phyloP scores from a whole-genome alignment of 164 flowering plant species.

The Tinospora cordifolia region DNA sequence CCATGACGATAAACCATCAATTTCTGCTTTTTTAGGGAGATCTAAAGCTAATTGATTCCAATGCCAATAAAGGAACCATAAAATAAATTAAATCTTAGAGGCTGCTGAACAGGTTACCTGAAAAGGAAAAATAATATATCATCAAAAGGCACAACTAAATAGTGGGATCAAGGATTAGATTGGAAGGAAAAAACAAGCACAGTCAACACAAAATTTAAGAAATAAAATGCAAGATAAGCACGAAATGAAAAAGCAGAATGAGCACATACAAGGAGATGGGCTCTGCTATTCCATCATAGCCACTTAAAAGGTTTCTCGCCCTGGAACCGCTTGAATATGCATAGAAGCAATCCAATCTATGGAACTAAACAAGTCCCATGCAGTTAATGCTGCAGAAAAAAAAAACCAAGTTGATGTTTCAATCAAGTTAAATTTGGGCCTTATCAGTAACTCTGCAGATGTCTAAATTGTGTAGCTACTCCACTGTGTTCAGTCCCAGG shows the following conservation, averaged over 20 bases:
- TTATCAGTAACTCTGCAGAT: neutral
- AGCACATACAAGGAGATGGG: constrained; percentile 4
- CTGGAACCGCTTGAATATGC: neutral
- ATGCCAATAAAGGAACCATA: constrained; percentile 5
- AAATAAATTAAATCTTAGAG: constrained; percentile 1
- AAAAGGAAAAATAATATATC: neutral
- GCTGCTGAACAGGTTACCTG: neutral
- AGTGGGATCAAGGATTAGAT: neutral
- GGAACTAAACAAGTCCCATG: neutral
- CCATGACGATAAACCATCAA: constrained; percentile 31
- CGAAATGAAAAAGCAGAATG: neutral
- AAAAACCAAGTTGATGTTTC: neutral
- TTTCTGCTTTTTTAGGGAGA: neutral
- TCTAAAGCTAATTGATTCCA: constrained; percentile 3
- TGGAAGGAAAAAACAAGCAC: neutral
- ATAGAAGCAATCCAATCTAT: neutral
- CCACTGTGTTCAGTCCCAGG: neutral
- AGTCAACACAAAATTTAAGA: neutral
- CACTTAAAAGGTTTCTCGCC: neutral
- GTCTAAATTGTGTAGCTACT: no score
- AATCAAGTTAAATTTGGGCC: constrained; percentile 2
- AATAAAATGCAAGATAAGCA: neutral
- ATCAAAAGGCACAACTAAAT: neutral
- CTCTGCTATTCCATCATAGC: neutral
- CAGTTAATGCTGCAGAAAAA: no score